Percentiles rank a stretch among this genome's conserved stretches.
Evolutionary conservation across 768 basidiomycete species (phyloP).

Genomic region (Lactarius psammicola): DNA sequence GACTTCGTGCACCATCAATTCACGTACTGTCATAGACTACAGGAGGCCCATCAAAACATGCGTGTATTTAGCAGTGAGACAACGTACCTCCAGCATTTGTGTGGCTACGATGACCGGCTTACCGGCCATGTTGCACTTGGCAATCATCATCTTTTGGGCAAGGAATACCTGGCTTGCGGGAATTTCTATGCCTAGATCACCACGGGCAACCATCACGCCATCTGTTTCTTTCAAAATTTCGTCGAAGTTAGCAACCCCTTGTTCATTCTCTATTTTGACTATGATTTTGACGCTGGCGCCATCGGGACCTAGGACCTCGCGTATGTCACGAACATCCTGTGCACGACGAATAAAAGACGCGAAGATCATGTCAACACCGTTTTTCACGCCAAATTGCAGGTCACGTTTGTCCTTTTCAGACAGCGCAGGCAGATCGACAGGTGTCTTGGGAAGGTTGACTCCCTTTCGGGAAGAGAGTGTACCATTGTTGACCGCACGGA

Average conservation of each 20-base stretch:
- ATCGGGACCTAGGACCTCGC: constrained; percentile 88
- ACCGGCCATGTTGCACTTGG: constrained; percentile 96
- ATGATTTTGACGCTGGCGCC: constrained; percentile 98
- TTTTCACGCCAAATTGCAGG: constrained; percentile 91
- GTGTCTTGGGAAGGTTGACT: constrained; percentile 97
- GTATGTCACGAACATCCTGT: constrained; percentile 92
- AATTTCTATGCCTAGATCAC: constrained; percentile 99
- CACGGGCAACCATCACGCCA: constrained; percentile 99
- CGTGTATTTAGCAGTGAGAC: background rate
- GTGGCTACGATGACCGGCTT: constrained; percentile 99
- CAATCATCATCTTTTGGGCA: constrained; percentile 99
- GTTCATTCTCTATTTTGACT: constrained; percentile 99
- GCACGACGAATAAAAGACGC: constrained; percentile 98
- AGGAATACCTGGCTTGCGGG: constrained; percentile 99
- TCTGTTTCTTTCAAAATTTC: constrained; percentile 94
- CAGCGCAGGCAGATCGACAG: constrained; percentile 95
- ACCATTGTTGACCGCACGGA: constrained; percentile 89
- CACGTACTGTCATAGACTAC: constrained; percentile 89
- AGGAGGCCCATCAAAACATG: constrained; percentile 27
- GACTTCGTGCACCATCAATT: background rate
- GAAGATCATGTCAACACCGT: constrained; percentile 98
- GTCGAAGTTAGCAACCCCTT: constrained; percentile 98
- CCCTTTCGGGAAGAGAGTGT: constrained; percentile 95
- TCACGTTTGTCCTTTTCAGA: constrained; percentile 99
- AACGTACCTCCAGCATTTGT: constrained; percentile 92